phyloP scores from a whole-genome alignment of 805 yeast genomes.

The Candida odintsovae region DNA sequence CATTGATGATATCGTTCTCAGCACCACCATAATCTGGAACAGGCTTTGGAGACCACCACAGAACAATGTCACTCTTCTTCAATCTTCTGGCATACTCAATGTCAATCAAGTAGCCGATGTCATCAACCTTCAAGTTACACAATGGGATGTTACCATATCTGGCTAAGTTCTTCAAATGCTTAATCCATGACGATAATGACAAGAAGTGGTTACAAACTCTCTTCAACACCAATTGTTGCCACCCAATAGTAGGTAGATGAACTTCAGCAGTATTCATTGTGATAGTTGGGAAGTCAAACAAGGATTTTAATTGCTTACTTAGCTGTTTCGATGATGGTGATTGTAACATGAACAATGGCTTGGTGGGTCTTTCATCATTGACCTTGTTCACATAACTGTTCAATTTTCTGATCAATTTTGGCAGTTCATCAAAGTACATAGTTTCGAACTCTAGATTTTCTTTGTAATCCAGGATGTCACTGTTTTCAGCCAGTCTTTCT shows the following conservation, averaged over 20 bases:
- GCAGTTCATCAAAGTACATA: conserved; percentile 45
- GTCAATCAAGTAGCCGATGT: conserved; percentile 75
- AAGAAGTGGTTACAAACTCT: conserved; percentile 66
- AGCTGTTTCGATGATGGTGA: conserved; percentile 55
- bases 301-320: conserved; percentile 37
- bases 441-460: conserved; percentile 49
- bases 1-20: conserved; percentile 50
- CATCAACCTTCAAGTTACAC: conserved; percentile 77
- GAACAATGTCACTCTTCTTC: conserved; percentile 54
- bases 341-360: conserved; percentile 62
- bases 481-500: conserved; percentile 35
- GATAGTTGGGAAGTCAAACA: conserved; percentile 57
- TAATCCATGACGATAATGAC: conserved; percentile 67
- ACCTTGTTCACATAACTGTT: conserved; percentile 48
- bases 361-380: conserved; percentile 62
- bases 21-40: conserved; percentile 81
- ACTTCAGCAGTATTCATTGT: conserved; percentile 54
- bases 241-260: conserved; percentile 67
- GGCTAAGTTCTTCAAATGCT: conserved; percentile 58
- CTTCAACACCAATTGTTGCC: conserved; percentile 68
- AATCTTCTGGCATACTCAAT: conserved; percentile 79
- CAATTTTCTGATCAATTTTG: conserved; percentile 52
- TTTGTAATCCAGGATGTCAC: conserved; percentile 47
- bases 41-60: conserved; percentile 92
- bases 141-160: conserved; percentile 77